Evolutionary conservation across 1,139 yeast species (phyloP).

Genomic region (Suhomyces choctaworum): DNA sequence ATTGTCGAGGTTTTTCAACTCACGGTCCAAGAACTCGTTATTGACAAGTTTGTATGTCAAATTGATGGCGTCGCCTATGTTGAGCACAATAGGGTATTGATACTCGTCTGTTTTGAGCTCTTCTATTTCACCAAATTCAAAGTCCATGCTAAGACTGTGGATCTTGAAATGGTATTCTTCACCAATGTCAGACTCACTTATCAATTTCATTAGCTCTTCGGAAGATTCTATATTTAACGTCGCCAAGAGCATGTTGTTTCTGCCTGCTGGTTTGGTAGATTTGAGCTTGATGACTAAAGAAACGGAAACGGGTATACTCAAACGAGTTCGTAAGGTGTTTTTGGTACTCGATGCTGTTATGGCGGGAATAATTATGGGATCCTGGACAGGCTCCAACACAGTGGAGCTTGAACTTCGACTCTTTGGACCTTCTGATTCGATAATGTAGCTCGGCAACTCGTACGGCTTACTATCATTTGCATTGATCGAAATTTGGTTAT

Average conservation of each 20-base stretch:
- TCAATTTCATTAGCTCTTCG: slow-evolving; percentile 34
- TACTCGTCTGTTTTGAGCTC: slow-evolving; percentile 26
- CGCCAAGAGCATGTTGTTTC: slow-evolving; percentile 51
- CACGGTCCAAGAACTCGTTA: slow-evolving; percentile 29
- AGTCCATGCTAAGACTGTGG: slow-evolving; percentile 43
- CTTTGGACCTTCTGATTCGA: slow-evolving; percentile 4
- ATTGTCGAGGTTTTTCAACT: slow-evolving; percentile 20
- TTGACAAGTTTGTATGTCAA: slow-evolving; percentile 47
- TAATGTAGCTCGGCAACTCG: slow-evolving; percentile 10
- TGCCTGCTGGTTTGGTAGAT: slow-evolving; percentile 58
- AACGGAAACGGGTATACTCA: slow-evolving; percentile 44
- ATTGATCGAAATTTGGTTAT: slow-evolving; percentile 17
- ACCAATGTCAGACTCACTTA: slow-evolving; percentile 12
- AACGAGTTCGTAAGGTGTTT: slow-evolving; percentile 16
- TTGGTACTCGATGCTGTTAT: slow-evolving; percentile 2
- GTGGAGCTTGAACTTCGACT: slow-evolving; percentile 2
- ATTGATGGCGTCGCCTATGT: slow-evolving; percentile 34
- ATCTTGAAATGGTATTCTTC: slow-evolving; percentile 36
- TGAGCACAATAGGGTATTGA: slow-evolving; percentile 35
- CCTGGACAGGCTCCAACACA: neutral
- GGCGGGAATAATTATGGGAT: neutral
- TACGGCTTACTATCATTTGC: slow-evolving; percentile 3
- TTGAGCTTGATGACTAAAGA: slow-evolving; percentile 57
- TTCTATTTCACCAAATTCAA: slow-evolving; percentile 35
- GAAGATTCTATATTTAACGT: slow-evolving; percentile 59